phyloP scores from a whole-genome alignment of 108 stramenopile species.

The Skeletonema tropicum region DNA sequence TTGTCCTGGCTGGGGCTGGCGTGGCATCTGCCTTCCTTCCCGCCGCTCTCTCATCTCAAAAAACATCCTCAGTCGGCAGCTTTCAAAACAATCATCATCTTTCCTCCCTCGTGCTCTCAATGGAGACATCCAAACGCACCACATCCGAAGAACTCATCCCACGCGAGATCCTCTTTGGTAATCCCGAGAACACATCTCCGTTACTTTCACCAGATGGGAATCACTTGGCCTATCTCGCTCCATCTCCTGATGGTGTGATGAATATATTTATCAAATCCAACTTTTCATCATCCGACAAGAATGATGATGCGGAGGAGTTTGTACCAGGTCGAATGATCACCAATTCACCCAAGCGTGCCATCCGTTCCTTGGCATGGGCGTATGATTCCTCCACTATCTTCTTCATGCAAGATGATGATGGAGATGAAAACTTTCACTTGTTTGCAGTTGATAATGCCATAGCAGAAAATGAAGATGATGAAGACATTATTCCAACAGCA shows the following conservation, averaged over 20 bases:
- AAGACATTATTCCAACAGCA: conserved; percentile 10
- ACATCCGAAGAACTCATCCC: conserved; percentile 49
- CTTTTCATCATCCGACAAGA: too few relatives aligned
- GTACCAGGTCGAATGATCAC: conserved; percentile 50
- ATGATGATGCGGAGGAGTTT: neutral
- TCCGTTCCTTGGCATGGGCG: conserved; percentile 59
- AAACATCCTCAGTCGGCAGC: neutral
- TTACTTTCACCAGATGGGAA: conserved; percentile 53
- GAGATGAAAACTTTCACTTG: conserved; percentile 69
- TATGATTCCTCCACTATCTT: conserved; percentile 56
- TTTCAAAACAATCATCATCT: neutral
- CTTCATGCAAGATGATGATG: conserved; percentile 62
- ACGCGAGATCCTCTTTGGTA: conserved; percentile 55
- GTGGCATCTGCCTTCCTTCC: neutral
- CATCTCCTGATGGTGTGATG: conserved; percentile 51
- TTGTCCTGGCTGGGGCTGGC: neutral
- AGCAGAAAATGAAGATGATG: neutral
- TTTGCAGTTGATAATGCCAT: conserved; percentile 51
- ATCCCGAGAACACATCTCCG: conserved; percentile 58
- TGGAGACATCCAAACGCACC: conserved; percentile 10
- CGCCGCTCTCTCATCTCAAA: neutral
- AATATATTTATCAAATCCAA: conserved; percentile 51
- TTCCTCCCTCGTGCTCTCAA: too few relatives aligned
- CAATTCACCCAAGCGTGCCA: conserved; percentile 60
- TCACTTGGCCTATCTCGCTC: conserved; percentile 55